phyloP scores from a whole-genome alignment of 2,329 filamentous ascomycete species.

The Verticillium zaregamsianum region DNA sequence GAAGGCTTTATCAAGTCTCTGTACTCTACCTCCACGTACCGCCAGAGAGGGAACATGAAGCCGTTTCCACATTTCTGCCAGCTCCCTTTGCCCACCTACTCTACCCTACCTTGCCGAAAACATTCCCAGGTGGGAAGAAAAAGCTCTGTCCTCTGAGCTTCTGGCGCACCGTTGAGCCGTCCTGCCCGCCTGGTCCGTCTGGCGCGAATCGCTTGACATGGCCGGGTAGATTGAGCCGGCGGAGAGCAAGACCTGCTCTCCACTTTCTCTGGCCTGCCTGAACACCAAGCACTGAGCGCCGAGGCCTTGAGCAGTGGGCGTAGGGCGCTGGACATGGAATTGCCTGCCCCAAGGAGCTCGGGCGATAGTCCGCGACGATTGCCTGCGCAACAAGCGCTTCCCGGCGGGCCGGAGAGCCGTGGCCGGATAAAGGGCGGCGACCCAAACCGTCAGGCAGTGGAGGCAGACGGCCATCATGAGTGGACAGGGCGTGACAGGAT shows the following conservation, averaged over 20 bases:
- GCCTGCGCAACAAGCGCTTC: neutral
- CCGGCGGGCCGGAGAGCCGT: slow-evolving; percentile 2
- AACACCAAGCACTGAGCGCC: neutral
- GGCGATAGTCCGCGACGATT: neutral
- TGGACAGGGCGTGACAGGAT: neutral
- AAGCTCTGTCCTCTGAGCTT: neutral
- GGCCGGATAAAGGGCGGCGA: slow-evolving; percentile 1
- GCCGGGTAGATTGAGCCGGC: neutral
- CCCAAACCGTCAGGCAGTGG: neutral
- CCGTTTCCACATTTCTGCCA: neutral
- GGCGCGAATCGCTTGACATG: neutral
- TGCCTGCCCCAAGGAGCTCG: neutral
- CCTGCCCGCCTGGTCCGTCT: neutral
- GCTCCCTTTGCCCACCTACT: neutral
- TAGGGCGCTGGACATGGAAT: too few species aligned
- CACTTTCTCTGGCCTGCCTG: neutral
- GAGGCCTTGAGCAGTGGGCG: too few species aligned
- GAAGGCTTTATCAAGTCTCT: slow-evolving; percentile 11
- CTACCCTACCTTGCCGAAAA: neutral
- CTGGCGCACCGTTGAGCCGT: neutral
- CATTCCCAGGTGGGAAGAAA: neutral
- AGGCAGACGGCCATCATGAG: neutral
- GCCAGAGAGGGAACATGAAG: neutral
- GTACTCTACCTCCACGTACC: neutral
- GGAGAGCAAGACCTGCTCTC: neutral